Evolutionary conservation across 2,329 filamentous ascomycete species (phyloP).

Genomic region (Fusarium zealandicum): DNA sequence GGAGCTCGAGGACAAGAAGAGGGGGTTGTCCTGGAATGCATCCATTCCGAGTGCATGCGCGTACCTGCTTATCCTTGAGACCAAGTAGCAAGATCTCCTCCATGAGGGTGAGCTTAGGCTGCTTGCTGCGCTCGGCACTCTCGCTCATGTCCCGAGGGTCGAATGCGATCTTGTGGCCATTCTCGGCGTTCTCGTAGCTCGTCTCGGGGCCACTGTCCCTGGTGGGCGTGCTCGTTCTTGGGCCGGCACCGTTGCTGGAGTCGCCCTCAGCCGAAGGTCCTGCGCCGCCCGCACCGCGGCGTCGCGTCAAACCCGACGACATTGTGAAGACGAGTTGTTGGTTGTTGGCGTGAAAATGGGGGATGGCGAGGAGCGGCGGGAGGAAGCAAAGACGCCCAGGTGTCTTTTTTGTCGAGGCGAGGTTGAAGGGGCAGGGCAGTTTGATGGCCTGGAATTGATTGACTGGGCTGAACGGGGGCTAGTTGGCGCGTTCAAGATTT

Average conservation of each 20-base stretch:
- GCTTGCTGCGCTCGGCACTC: conserved; percentile 93
- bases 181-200: conserved; percentile 89
- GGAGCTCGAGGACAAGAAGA: conserved; percentile 3
- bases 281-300: conserved; percentile 75
- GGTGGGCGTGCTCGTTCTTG: conserved; percentile 64
- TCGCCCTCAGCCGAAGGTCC: conserved; percentile 63
- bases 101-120: conserved; percentile 98
- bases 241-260: conserved; percentile 57
- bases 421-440: conserved; percentile 40
- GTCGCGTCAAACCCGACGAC: conserved; percentile 65
- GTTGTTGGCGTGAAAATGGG: conserved; percentile 11
- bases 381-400: conserved; percentile 1
- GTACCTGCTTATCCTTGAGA: conserved; percentile 97
- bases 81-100: conserved; percentile 96
- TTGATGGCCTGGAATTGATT: conserved; percentile 35
- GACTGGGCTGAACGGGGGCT: conserved; percentile 39
- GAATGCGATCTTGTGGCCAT: conserved; percentile 98
- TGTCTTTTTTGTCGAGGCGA: conserved; percentile 33
- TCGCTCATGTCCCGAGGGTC: conserved; percentile 97
- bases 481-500: conserved; percentile 40
- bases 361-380: conserved; percentile 19
- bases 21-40: conserved; percentile 1
- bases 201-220: conserved; percentile 71
- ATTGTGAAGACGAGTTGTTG: conserved; percentile 28
- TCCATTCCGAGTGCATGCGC: conserved; percentile 19